Base-by-base conservation (phyloP, 148 eudicot genomes). In the Chenopodium berlandieri region DNA sequence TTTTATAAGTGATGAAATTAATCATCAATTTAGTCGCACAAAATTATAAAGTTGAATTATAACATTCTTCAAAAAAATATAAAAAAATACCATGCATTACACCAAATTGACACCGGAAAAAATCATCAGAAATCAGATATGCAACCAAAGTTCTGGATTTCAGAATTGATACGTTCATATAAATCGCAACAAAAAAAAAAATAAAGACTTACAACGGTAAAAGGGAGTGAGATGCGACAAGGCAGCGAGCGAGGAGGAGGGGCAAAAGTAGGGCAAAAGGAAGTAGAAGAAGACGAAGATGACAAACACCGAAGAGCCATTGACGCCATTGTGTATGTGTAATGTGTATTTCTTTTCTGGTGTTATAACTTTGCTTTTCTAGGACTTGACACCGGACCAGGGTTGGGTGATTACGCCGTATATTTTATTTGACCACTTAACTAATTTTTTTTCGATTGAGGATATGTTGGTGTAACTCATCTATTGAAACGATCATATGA, bases 291-390 rank as follows among this genome's bases (percentile, higher is more conserved):
- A 3, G 86, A 70, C 22, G 91, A 86, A 8, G 89, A 80, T 8
- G 91, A 79, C 5, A 87, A 86, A 30, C 89, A 79, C 13, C 91
- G 90, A 79, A 90, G 78, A 48, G 87, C 83, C 22, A 90, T 48
- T 40, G 91, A 85, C 82, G 92, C 90, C 96, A 92, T 92, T 71
- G 37, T 34, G 37, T 34, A 34, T 34, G 37, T 34, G 37, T 34
- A 3, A 27, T 27, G 30, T 34, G 37, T 34, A 3, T 34, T 34
- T 34, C 37, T 34, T 34, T 34, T 2, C 37, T 34, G 37, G 37
- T 34, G 5, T 34, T 34, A 34, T 3, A 3, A 34, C 37, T 34
- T 3, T 3, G 37, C 37, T 34, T 34, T 34, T 34, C 37, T 34
- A 2, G 37, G 37, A 34, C 37, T 34, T 34, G 37, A 34, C 37